phyloP scores from a whole-genome alignment of 1,284 basidiomycete genomes.

The Macrocystidia cucumis region DNA sequence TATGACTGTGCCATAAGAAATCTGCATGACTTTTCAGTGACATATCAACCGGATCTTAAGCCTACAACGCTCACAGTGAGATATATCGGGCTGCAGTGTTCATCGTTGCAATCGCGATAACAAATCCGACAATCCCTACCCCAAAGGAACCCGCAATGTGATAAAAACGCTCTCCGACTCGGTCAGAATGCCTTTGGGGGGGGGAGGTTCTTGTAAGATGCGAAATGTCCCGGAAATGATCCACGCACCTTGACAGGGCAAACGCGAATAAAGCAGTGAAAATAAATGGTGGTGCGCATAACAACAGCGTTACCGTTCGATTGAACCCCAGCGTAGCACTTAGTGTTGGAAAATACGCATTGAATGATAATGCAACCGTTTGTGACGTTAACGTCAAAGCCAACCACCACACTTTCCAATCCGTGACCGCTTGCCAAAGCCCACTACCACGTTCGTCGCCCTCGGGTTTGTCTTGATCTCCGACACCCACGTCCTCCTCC shows the following conservation, averaged over 20 bases:
- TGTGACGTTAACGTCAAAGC: conserved; percentile 36
- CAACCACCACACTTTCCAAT: conserved; percentile 72
- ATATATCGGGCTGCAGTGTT: conserved; percentile 61
- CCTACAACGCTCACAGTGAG: conserved; percentile 38
- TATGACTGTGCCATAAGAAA: conserved; percentile 72
- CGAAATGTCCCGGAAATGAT: too few relatives aligned
- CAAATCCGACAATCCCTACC: conserved; percentile 58
- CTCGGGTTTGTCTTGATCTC: conserved; percentile 39
- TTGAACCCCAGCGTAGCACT: conserved; percentile 65
- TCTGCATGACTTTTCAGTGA: conserved; percentile 20
- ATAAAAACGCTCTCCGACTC: conserved; percentile 54
- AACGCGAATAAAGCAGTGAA: conserved; percentile 56
- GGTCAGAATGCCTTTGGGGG: conserved; percentile 58
- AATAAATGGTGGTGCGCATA: conserved; percentile 77
- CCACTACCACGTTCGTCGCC: conserved; percentile 33
- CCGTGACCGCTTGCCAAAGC: conserved; percentile 51
- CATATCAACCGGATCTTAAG: conserved; percentile 1
- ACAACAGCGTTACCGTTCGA: conserved; percentile 55
- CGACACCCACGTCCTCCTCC: conserved; percentile 63
- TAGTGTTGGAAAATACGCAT: conserved; percentile 71
- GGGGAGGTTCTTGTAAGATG: neutral
- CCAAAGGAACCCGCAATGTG: conserved; percentile 49
- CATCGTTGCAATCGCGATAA: conserved; percentile 69
- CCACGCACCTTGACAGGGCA: conserved; percentile 36
- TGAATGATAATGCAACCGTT: conserved; percentile 65